Conservation (phyloP, 441 rosid genomes). For the Monsonia emarginata region DNA sequence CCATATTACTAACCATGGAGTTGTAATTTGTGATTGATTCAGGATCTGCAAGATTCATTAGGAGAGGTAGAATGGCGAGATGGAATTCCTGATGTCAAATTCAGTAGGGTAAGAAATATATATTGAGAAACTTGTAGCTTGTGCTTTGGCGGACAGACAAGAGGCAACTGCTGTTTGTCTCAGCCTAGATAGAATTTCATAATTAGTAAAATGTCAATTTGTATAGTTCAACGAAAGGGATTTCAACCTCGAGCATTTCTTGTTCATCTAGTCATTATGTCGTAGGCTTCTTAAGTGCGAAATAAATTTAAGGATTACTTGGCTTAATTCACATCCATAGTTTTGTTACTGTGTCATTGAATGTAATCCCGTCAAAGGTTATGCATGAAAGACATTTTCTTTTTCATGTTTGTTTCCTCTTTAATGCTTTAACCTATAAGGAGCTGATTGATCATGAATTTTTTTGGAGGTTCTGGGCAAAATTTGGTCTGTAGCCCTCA, state of each 20-base stretch:
- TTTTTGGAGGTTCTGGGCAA: slow-evolving; percentile 68
- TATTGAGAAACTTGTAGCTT: slow-evolving; percentile 5
- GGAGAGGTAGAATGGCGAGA: slow-evolving; percentile 74
- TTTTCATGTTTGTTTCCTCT: slow-evolving; percentile 4
- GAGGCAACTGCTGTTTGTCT: not conserved
- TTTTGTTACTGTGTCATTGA: slow-evolving; percentile 2
- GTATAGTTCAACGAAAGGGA: not conserved
- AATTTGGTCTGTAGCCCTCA: slow-evolving; percentile 77
- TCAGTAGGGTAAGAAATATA: slow-evolving; percentile 64
- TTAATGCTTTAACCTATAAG: slow-evolving; percentile 8
- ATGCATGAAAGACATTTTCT: not conserved
- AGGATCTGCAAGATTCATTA: slow-evolving; percentile 80
- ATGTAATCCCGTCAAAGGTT: not conserved
- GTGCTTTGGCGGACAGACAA: not conserved
- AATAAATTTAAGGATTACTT: not conserved
- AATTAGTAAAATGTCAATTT: not conserved
- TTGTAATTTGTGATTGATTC: slow-evolving; percentile 23
- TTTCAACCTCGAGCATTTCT: not conserved
- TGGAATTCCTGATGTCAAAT: slow-evolving; percentile 88
- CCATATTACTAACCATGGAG: slow-evolving; percentile 14
- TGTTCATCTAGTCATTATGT: slow-evolving; percentile 4
- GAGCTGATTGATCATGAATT: slow-evolving; percentile 18
- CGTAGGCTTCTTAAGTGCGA: slow-evolving; percentile 9
- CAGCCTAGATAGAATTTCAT: not conserved
- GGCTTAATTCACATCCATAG: not conserved